These are phyloP conservation scores for Echinosophora koreensis DNA, from an alignment of 306 rosid genomes.

Conservation along the genomic window DNA sequence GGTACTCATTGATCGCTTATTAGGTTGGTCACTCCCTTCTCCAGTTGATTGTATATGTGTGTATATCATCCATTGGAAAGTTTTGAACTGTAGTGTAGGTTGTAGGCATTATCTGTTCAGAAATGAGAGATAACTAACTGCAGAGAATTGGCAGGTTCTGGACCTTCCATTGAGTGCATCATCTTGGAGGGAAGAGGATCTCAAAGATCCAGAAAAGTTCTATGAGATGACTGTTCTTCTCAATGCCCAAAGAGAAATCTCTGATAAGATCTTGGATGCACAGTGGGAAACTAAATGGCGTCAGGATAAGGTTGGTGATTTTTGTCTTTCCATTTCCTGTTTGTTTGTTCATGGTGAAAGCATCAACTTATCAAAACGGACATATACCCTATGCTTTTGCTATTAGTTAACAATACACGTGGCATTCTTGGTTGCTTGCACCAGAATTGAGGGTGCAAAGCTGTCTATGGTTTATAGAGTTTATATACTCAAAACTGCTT, in stretches of 20 bases:
- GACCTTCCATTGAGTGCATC: slow-evolving; percentile 90
- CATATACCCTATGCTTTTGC: slow-evolving; percentile 24
- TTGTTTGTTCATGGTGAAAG: slow-evolving; percentile 15
- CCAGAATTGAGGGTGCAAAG: slow-evolving; percentile 8
- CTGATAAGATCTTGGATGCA: slow-evolving; percentile 88
- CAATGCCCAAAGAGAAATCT: slow-evolving; percentile 92
- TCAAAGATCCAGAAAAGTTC: slow-evolving; percentile 80
- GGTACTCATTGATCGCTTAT: slow-evolving; percentile 16
- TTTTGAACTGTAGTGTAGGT: not conserved
- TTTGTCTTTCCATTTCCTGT: slow-evolving; percentile 36
- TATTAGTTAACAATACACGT: not conserved
- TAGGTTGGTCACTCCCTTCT: slow-evolving; percentile 10
- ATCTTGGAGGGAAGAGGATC: slow-evolving; percentile 92
- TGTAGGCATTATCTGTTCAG: slow-evolving; percentile 20
- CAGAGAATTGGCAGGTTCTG: slow-evolving; percentile 68
- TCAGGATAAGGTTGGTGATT: slow-evolving; percentile 77
- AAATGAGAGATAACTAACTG: slow-evolving; percentile 48
- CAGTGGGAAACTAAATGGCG: slow-evolving; percentile 96
- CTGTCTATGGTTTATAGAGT: slow-evolving; percentile 3
- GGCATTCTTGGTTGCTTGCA: slow-evolving; percentile 21
- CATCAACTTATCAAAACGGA: slow-evolving; percentile 24
- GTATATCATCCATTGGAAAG: not conserved
- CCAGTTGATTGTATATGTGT: slow-evolving; percentile 1
- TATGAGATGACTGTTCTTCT: slow-evolving; percentile 95
- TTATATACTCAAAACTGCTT: slow-evolving; percentile 15